Evolutionary conservation across 129 eudicot species (phyloP).

Genomic region (Arctium lappa): DNA sequence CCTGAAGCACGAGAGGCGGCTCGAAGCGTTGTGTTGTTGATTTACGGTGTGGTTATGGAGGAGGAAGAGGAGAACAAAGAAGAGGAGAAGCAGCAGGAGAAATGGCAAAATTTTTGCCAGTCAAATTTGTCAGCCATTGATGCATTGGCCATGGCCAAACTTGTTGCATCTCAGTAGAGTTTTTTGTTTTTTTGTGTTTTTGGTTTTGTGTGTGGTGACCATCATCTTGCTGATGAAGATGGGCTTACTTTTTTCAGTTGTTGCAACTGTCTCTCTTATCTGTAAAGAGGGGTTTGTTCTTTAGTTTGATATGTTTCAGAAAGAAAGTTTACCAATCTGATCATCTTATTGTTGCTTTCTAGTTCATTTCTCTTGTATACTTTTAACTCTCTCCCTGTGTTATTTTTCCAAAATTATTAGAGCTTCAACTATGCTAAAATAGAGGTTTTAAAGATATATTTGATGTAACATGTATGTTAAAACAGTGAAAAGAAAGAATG

Average conservation of each 20-base stretch:
- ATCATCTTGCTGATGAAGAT: conserved; percentile 29
- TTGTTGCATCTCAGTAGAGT: conserved; percentile 45
- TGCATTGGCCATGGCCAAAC: conserved; percentile 64
- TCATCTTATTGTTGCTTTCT: background rate
- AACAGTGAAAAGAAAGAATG: no score
- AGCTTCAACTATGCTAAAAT: no score
- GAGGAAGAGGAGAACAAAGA: conserved; percentile 45
- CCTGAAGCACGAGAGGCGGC: conserved; percentile 99
- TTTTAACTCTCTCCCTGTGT: background rate
- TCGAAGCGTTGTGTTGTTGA: conserved; percentile 45
- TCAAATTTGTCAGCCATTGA: conserved; percentile 75
- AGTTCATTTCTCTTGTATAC: background rate
- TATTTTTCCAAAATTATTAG: no score
- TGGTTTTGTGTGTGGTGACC: background rate
- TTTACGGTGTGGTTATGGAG: conserved; percentile 40
- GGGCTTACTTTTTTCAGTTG: conserved; percentile 1
- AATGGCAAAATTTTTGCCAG: conserved; percentile 93
- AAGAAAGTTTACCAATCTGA: conserved; percentile 3
- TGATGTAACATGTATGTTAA: no score
- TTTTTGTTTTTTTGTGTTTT: background rate
- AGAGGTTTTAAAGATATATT: no score
- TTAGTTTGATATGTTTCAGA: background rate
- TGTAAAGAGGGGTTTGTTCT: conserved; percentile 27
- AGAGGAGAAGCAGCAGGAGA: conserved; percentile 43
- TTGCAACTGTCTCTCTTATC: background rate